Percentiles rank a stretch among this genome's conserved stretches.
phyloP scores from a whole-genome alignment of 768 basidiomycete genomes.

The Kwoniella europaea region DNA sequence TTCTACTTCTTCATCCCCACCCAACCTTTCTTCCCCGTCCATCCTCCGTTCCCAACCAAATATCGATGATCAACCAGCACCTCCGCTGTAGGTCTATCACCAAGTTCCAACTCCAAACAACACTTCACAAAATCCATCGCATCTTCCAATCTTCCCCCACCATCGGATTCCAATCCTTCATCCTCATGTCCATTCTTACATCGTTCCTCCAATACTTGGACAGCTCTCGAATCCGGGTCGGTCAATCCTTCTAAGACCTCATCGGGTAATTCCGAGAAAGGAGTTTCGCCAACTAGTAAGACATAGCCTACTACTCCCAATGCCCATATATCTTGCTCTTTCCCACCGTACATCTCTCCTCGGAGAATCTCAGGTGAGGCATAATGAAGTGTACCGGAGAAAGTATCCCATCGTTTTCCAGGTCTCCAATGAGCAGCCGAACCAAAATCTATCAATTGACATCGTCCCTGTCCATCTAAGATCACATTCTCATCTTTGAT shows the following conservation, averaged over 20 bases:
- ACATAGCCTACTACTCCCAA: constrained; percentile 97
- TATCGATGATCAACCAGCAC: constrained; percentile 78
- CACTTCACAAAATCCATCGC: constrained; percentile 81
- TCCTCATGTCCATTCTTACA: constrained; percentile 64
- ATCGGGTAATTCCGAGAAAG: constrained; percentile 62
- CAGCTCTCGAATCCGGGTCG: constrained; percentile 46
- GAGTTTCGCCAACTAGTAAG: constrained; percentile 65
- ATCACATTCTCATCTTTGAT: constrained; percentile 91
- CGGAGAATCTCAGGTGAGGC: constrained; percentile 95
- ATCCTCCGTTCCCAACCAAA: constrained; percentile 76
- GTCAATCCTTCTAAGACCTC: constrained; percentile 85
- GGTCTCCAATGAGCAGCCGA: constrained; percentile 65
- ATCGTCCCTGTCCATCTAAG: constrained; percentile 70
- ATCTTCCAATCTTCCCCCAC: constrained; percentile 81
- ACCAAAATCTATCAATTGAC: constrained; percentile 95
- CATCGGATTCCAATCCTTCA: constrained; percentile 64
- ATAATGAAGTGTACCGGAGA: constrained; percentile 70
- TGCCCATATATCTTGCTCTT: constrained; percentile 98
- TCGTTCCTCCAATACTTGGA: constrained; percentile 58
- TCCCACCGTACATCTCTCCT: constrained; percentile 91
- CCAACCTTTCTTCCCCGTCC: constrained; percentile 62
- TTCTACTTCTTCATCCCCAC: constrained; percentile 15
- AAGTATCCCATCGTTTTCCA: constrained; percentile 61
- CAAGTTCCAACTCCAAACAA: constrained; percentile 80
- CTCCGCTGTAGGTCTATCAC: constrained; percentile 83